A percentile compares a stretch with the other conserved stretches of the same genome.
These are phyloP conservation scores for Colletotrichum cordylinicola DNA, from an alignment of 2,329 filamentous ascomycete genomes.

Conservation along the genomic window DNA sequence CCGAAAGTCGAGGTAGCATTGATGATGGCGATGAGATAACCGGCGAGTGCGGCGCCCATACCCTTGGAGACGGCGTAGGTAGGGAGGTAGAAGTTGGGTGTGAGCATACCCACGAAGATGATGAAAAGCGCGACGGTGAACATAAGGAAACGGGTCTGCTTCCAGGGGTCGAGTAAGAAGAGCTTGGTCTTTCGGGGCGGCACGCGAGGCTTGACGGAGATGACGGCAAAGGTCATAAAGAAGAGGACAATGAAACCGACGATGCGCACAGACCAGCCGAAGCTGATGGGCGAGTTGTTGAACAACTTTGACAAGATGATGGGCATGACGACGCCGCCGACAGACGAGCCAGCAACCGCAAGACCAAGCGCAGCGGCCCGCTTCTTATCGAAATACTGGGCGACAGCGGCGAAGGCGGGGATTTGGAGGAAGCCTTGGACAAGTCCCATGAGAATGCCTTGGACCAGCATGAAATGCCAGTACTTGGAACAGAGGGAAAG, in stretches of 20 bases:
- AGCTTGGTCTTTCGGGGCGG: conserved; percentile 42
- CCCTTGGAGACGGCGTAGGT: conserved; percentile 60
- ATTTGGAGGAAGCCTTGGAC: conserved; percentile 46
- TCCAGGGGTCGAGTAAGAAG: conserved; percentile 42
- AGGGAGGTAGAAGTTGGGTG: conserved; percentile 65
- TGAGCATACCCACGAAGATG: conserved; percentile 53
- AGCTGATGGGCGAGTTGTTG: conserved; percentile 44
- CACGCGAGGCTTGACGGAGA: conserved; percentile 37
- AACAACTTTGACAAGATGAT: conserved; percentile 53
- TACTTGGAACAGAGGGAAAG: conserved; percentile 48
- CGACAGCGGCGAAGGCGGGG: conserved; percentile 49
- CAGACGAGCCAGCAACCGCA: conserved; percentile 48
- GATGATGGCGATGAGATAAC: conserved; percentile 73
- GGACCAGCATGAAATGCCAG: conserved; percentile 58
- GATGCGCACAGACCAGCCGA: conserved; percentile 59
- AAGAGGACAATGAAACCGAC: conserved; percentile 56
- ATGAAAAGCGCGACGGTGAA: conserved; percentile 40
- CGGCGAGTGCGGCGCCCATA: conserved; percentile 62
- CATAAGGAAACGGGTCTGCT: conserved; percentile 30
- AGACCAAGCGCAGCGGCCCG: conserved; percentile 52
- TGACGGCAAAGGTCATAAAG: conserved; percentile 42
- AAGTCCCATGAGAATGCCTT: conserved; percentile 49
- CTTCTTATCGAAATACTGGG: conserved; percentile 53
- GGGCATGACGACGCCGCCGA: conserved; percentile 60
- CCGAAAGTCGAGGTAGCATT: conserved; percentile 68